A percentile compares a stretch with the other conserved stretches of the same genome.
Evolutionary conservation across 148 eudicot species (phyloP).

Genomic region (Selenicereus undatus): DNA sequence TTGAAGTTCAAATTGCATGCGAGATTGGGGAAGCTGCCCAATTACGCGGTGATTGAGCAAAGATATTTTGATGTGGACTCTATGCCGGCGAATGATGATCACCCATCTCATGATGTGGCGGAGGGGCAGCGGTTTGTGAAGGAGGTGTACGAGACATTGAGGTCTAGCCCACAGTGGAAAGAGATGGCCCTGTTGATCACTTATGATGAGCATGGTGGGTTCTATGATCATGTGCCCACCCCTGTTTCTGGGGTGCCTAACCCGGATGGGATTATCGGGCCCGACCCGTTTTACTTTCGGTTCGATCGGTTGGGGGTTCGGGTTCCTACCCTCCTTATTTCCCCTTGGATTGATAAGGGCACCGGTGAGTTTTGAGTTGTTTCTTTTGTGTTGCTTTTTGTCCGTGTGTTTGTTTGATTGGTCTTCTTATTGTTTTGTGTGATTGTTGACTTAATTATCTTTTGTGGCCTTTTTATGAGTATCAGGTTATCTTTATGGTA

Average conservation of each 20-base stretch:
- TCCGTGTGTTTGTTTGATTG: not conserved
- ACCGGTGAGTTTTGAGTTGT: slow-evolving; percentile 44
- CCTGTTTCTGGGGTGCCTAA: slow-evolving; percentile 86
- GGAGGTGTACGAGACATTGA: slow-evolving; percentile 83
- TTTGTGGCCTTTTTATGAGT: not conserved
- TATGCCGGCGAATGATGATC: slow-evolving; percentile 87
- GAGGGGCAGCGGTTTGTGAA: slow-evolving; percentile 82
- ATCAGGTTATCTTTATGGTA: not conserved
- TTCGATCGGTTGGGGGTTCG: slow-evolving; percentile 83
- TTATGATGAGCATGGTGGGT: slow-evolving; percentile 95
- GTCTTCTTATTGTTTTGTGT: not conserved
- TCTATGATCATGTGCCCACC: slow-evolving; percentile 83
- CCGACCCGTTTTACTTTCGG: slow-evolving; percentile 66
- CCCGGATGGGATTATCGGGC: slow-evolving; percentile 90
- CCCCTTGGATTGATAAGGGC: slow-evolving; percentile 87
- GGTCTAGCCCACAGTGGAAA: slow-evolving; percentile 89
- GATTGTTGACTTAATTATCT: not conserved
- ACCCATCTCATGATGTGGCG: slow-evolving; percentile 90
- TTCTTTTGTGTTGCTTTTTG: slow-evolving; percentile 5
- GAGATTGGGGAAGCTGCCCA: slow-evolving; percentile 59
- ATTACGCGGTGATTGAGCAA: slow-evolving; percentile 80
- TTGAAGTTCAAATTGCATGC: slow-evolving; percentile 73
- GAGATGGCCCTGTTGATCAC: slow-evolving; percentile 87
- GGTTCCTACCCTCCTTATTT: slow-evolving; percentile 74
- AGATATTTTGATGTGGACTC: slow-evolving; percentile 63